These are phyloP conservation scores for Teratosphaeriaceae sp. DNA, from an alignment of 2,329 filamentous ascomycete species.

Conservation along the genomic window DNA sequence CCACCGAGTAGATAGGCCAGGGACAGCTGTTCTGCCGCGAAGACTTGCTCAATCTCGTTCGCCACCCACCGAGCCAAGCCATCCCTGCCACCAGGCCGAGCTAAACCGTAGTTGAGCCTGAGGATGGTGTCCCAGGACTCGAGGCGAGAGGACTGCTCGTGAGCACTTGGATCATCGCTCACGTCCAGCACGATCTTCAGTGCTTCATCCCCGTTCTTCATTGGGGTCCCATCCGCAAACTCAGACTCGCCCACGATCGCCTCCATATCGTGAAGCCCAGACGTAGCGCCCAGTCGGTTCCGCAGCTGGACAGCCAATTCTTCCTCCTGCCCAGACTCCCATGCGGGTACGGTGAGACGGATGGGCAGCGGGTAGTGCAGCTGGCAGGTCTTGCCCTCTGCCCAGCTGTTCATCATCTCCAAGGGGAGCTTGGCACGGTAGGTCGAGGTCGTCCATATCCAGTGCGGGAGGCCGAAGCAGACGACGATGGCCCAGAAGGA, in stretches of 20 bases:
- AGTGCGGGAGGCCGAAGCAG: conserved; percentile 80
- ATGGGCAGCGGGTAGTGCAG: conserved; percentile 2
- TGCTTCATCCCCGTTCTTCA: neutral
- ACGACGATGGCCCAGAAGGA: conserved; percentile 90
- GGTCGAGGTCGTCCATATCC: conserved; percentile 92
- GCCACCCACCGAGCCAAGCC: conserved; percentile 47
- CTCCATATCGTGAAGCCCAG: too few relatives aligned
- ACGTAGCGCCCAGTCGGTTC: neutral
- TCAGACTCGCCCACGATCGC: neutral
- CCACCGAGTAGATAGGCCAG: conserved; percentile 41
- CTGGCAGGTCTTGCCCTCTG: conserved; percentile 67
- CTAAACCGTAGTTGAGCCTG: conserved; percentile 66
- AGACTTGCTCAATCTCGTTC: conserved; percentile 67
- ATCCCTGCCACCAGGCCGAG: conserved; percentile 42
- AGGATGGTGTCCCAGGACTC: conserved; percentile 64
- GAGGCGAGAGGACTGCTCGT: conserved; percentile 46
- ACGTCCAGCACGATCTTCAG: neutral
- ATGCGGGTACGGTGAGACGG: neutral
- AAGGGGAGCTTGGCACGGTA: conserved; percentile 80
- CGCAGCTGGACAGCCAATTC: neutral
- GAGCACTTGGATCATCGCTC: neutral
- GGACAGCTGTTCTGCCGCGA: conserved; percentile 81
- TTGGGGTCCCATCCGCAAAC: neutral
- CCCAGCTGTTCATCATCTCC: conserved; percentile 83
- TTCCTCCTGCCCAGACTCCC: neutral